These are phyloP conservation scores for Phytopythium chamaehyphon DNA, from an alignment of 352 stramenopile genomes.

Conservation along the genomic window DNA sequence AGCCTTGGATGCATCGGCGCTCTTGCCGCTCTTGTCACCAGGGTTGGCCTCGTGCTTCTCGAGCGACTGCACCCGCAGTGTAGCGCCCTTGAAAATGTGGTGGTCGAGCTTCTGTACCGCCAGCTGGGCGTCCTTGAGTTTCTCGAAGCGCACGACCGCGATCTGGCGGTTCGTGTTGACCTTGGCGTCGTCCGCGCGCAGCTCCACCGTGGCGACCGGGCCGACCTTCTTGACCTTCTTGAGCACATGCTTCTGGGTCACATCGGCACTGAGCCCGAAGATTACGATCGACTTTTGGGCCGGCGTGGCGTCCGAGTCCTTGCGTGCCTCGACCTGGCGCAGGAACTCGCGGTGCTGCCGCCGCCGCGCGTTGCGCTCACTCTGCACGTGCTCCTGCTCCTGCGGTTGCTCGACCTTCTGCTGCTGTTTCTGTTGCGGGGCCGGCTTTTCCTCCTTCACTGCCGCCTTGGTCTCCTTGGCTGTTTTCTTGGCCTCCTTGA, in stretches of 20 bases:
- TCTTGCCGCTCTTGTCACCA: constrained; percentile 16
- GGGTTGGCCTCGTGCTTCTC: constrained; percentile 19
- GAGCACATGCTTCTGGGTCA: constrained; percentile 75
- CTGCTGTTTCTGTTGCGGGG: constrained; percentile 7
- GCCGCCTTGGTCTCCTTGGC: constrained; percentile 1
- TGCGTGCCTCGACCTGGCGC: constrained; percentile 61
- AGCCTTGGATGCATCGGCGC: constrained; percentile 25
- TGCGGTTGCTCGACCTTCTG: neutral
- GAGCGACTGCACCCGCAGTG: constrained; percentile 47
- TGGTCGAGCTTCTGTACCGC: constrained; percentile 74
- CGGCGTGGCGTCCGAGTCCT: constrained; percentile 39
- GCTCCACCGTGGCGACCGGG: constrained; percentile 41
- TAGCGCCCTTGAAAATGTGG: constrained; percentile 80
- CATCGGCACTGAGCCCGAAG: constrained; percentile 59
- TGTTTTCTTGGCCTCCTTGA: constrained; percentile 17
- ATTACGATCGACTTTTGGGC: constrained; percentile 74
- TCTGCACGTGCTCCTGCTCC: constrained; percentile 45
- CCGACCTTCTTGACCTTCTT: constrained; percentile 81
- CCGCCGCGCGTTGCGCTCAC: constrained; percentile 73
- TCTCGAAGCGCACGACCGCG: constrained; percentile 63
- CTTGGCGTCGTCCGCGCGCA: constrained; percentile 42
- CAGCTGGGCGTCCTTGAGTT: constrained; percentile 38
- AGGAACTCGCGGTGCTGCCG: constrained; percentile 75
- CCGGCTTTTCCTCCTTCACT: constrained; percentile 6
- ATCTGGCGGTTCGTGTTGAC: constrained; percentile 49